Base-by-base conservation (phyloP, 2,329 filamentous ascomycete genomes). In the Purpureocillium lavendulum region DNA sequence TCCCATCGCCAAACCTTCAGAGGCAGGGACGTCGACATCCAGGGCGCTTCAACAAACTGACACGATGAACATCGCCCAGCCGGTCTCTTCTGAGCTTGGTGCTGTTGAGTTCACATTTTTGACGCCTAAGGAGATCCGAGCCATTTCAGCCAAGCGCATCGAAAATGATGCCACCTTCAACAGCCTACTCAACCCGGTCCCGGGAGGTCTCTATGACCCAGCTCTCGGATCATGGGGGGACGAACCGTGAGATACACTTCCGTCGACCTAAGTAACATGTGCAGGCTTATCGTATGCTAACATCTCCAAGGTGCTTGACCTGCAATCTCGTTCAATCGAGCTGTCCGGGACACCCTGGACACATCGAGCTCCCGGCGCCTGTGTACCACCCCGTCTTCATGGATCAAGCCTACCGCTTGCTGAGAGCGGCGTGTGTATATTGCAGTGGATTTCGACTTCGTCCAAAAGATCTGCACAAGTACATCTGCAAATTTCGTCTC, bases 361-460 rank as follows among this genome's bases (percentile, higher is more conserved):
- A 98, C 58, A 94, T 98, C 59, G 87, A 96, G 53, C 80, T 98
- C 11, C 89, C 92, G 12, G 83, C 89, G 11, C 87, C 86, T 35
- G 86, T 96, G 38, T 98, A 97, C 60, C 90, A 98, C 61, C 87
- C 90, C 14, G 84, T 88, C 2, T 97, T 96, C 56, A 84, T 98
- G 71, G 89, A 96, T 57, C 89, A 96, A 60, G 76, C 89, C 38
- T 76, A 94, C 47, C 82, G 86, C 33, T 71, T 98, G 35, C 73
- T 98, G 15, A 81, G 88, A 51, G 84, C 87, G 39, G 84, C 90
- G 61, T 98, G 92, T 60, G 75, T 83, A 43, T 96, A 95, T 66
- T 98, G 94, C 64, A 83, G 89, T 56, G 80, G 82, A 41, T 80
- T 98, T 49, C 87, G 84, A 56, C 73, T 96, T 58, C 72, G 82